Percentiles rank a stretch among this genome's conserved stretches.
Conservation (phyloP, 2,329 filamentous ascomycete genomes). For the Aspergillus udagawae region DNA sequence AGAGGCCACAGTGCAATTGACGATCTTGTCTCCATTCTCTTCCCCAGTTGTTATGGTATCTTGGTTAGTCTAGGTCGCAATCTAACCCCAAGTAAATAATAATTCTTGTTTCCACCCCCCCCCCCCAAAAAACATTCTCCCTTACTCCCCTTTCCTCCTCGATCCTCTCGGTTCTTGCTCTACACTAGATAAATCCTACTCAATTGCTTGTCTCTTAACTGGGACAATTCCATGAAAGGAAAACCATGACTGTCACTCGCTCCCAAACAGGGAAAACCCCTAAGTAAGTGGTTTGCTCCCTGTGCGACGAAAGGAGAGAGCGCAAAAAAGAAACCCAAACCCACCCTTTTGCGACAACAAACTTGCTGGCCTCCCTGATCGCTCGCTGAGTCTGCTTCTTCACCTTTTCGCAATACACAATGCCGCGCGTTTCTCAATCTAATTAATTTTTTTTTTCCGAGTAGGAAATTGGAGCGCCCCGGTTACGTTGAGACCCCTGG, state of each 20-base stretch:
- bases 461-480: conserved; percentile 50
- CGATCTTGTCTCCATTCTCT: neutral
- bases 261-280: conserved; percentile 51
- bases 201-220: neutral
- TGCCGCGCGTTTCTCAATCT: neutral
- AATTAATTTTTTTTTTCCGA: conserved; percentile 2
- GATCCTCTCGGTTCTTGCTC: conserved; percentile 8
- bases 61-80: neutral
- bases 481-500: conserved; percentile 52
- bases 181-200: neutral
- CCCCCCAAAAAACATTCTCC: neutral
- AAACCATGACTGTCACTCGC: conserved; percentile 45
- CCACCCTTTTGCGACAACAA: conserved; percentile 1
- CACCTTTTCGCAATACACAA: neutral
- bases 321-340: neutral
- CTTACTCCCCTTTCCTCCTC: conserved; percentile 3
- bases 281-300: conserved; percentile 38
- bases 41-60: neutral
- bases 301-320: neutral
- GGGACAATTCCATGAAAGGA: conserved; percentile 12
- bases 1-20: neutral
- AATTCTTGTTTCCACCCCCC: neutral
- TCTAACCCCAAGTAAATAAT: neutral
- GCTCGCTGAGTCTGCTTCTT: neutral
- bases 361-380: conserved; percentile 5